Evolutionary conservation across 2,329 filamentous ascomycete genomes (phyloP).

Genomic region (Trichoderma arundinaceum): DNA sequence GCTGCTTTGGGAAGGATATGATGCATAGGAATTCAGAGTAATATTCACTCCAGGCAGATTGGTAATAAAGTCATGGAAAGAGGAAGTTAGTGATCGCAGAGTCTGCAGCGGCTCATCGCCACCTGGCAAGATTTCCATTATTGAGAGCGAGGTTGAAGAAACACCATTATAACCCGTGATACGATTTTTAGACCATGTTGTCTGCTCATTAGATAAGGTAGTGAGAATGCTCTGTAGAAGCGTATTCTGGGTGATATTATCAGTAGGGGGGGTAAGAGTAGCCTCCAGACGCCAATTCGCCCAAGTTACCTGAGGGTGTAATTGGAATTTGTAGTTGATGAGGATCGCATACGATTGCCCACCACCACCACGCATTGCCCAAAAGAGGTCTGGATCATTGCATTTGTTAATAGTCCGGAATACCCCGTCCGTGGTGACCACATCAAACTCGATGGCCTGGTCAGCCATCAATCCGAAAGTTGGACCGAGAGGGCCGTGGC

Average conservation of each 20-base stretch:
- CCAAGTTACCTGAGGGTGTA: slow-evolving; percentile 14
- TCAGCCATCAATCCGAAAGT: too few relatives aligned
- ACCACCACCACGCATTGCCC: slow-evolving; percentile 63
- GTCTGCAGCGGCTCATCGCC: slow-evolving; percentile 10
- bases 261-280: slow-evolving; percentile 31
- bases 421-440: slow-evolving; percentile 45
- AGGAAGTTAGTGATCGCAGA: slow-evolving; percentile 3
- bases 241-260: slow-evolving; percentile 7
- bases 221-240: slow-evolving; percentile 10
- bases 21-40: slow-evolving; percentile 2
- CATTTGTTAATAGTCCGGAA: slow-evolving; percentile 51
- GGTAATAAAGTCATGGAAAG: background rate
- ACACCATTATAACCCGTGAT: slow-evolving; percentile 10
- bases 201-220: background rate
- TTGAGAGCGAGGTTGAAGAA: background rate
- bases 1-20: background rate
- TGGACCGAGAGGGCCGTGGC: too few relatives aligned
- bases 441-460: too few relatives aligned
- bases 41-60: slow-evolving; percentile 13
- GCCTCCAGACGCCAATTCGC: slow-evolving; percentile 21
- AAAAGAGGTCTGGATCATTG: slow-evolving; percentile 61
- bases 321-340: slow-evolving; percentile 25
- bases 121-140: slow-evolving; percentile 20
- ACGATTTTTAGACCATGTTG: background rate
- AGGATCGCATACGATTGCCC: slow-evolving; percentile 16